Base-by-base conservation (phyloP, 2,329 filamentous ascomycete species). In the Beauveria scarabaeidicola region DNA sequence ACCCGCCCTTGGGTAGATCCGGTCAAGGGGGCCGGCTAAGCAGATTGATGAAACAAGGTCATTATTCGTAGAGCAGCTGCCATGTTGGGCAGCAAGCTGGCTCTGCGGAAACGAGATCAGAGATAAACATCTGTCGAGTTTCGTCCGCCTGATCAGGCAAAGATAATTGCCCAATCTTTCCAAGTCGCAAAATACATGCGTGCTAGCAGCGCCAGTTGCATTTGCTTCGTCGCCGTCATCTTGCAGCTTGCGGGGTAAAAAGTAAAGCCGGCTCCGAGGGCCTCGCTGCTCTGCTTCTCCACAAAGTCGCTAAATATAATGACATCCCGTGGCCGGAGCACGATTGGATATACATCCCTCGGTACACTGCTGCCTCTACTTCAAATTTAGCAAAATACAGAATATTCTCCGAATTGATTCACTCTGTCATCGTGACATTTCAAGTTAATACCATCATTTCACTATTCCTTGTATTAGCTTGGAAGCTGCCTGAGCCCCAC, bases 261-360 rank as follows among this genome's bases (percentile, higher is more conserved):
- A 58, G 56, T 58, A 58, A 58, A 27, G 56, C 56, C 56, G 56
- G 56, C 46, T 58, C 56, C 48, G 56, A 58, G 15, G 29, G 32
- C n/a, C 44, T 19, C 40, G 38, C 3, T 15, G 21, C 43, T 19
- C 11, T 19, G 47, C 23, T 21, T 29, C 54, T 41, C 44, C 54
- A 40, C 17, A 56, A 40, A 25, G 27, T 36, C 41, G 23, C 5
- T 15, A n/a, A n/a, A n/a, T n/a, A 40, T 19, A 58, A 58, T 58
- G 56, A 52, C 47, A 58, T 38, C 19, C 38, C 25, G 10, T 38
- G 3, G 8, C 23, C 5, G 23, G 23, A 36, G 32, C 32, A 36
- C 13, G 11, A 36, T 15, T 36, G 32, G 15, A 36, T 36, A 5
- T 36, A 36, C 32, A 36, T 15, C 11, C 32, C 11, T 36, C 32